Base-by-base conservation (phyloP, 1,139 yeast genomes). In the Kluyveromyces sp. region DNA sequence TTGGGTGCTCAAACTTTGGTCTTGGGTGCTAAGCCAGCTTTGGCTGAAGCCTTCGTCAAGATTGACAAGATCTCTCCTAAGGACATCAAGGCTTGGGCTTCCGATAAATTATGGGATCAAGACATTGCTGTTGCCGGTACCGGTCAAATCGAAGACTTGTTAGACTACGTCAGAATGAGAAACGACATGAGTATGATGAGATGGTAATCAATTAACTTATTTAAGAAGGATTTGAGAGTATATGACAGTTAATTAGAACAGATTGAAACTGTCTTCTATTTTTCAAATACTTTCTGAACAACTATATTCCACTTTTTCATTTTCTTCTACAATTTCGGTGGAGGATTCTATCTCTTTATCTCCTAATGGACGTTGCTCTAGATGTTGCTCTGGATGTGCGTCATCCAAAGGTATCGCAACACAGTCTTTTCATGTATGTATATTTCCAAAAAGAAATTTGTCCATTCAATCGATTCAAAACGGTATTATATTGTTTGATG, bases 101-200 rank as follows among this genome's bases (percentile, higher is more conserved):
- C 75, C 62, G 73, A 73, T 53, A 71, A 77, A 67, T 73, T 83
- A 64, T 83, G 87, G 86, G 94, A 83, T 69, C 83, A 79, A 73
- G 94, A 83, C 66, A 73, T 83, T 61, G 94, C 84, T 57, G 71
- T 83, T 60, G 75, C 89, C 47, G 92, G 84, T 67, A 77, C 85
- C 52, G 94, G 94, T 67, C 84, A 80, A 71, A 83, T 81, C 69
- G 94, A 83, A 74, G 86, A 73, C 55, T 73, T 83, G 68, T 71
- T 83, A 63, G 94, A 83, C 67, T 83, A 83, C 78, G 74, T 73
- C 77, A 81, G 92, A 79, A 70, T 79, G 68, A 82, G 94, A 80
- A 81, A 80, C 69, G 88, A 81, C 63, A 83, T 84, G 88, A 77
- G 92, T 61, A 77, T 81, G 85, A 73, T 83, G 81, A 83, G 94